Evolutionary conservation across 352 stramenopile species (phyloP), one percentile per base, ranked within the genome.

Genomic region (Phytophthora constricta): DNA sequence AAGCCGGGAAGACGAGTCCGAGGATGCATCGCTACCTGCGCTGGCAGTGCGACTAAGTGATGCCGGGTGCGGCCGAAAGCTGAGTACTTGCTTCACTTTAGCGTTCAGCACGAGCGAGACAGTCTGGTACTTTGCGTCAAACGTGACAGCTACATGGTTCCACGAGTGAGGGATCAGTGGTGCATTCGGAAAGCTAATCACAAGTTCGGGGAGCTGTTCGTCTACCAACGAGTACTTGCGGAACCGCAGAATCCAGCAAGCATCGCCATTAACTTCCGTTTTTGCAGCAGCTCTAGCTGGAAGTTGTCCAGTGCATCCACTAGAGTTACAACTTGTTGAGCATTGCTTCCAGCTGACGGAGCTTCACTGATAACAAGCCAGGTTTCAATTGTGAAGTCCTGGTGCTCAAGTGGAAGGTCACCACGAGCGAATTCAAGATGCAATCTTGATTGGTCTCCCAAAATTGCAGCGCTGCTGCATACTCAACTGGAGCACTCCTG

Each of bases 371-470:
- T 71, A 43, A 59, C 61, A 2, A 89, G 19, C 74, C 71, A 86
- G 1, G 50, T 74, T 1, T 87, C 78, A 31, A 89, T 55, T 1
- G 74, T 84, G n/a, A 86, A 68, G 8, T 70, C 46, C 34, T 75
- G 72, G 8, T 65, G 57, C 28, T 64, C 52, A 4, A 72, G n/a
- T 4, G 28, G 34, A 10, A 72, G 43, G 10, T 68, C 48, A 17
- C 48, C 50, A 2, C 25, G 51, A 3, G 46, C 20, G 4, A 76
- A 41, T 41, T 76, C 70, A 23, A 84, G 16, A 25, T 65, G 50
- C 5, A 82, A 31, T 7, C 53, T 65, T 5, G 71, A 77, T n/a
- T 67, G 25, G 4, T 52, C 34, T 1, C 68, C 69, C 1, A 48
- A 34, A 82, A 78, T 3, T 67, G 62, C 14, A 80, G 16, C 7